These are phyloP conservation scores for Trichocladium antarcticum DNA, from an alignment of 495 filamentous ascomycete genomes.

Conservation along the genomic window DNA sequence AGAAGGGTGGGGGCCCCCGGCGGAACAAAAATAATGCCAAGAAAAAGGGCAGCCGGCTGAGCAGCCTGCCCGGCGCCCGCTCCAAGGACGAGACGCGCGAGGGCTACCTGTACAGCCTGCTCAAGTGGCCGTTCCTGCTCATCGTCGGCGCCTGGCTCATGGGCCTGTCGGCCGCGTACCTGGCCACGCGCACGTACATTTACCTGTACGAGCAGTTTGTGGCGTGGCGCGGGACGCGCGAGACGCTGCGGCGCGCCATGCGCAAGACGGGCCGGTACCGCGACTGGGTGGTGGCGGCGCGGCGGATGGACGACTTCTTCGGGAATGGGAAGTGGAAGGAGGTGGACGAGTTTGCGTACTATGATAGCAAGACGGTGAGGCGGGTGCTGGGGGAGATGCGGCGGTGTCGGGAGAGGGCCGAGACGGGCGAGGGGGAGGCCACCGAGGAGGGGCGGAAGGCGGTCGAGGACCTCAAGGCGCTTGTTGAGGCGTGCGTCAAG, in stretches of 20 bases:
- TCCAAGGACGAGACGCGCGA: constrained; percentile 88
- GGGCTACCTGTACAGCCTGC: constrained; percentile 72
- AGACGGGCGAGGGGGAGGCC: constrained; percentile 33
- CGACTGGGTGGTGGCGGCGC: constrained; percentile 71
- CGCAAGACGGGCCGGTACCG: constrained; percentile 58
- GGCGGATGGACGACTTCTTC: constrained; percentile 67
- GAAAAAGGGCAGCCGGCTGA: constrained; percentile 16
- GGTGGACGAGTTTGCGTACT: constrained; percentile 85
- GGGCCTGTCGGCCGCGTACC: constrained; percentile 56
- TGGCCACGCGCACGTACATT: constrained; percentile 78
- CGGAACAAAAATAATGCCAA: constrained; percentile 15
- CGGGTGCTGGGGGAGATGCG: constrained; percentile 65
- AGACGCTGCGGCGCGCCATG: constrained; percentile 57
- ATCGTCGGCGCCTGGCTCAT: constrained; percentile 70
- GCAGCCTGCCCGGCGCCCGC: constrained; percentile 28
- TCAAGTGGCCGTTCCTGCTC: constrained; percentile 85
- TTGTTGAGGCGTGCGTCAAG: constrained; percentile 88
- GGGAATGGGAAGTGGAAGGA: constrained; percentile 82
- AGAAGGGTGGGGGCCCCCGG: background rate
- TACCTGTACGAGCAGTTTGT: constrained; percentile 71
- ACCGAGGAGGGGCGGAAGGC: constrained; percentile 26
- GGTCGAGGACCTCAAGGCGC: constrained; percentile 59
- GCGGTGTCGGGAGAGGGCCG: constrained; percentile 44
- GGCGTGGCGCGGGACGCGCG: constrained; percentile 61
- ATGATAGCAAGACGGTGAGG: constrained; percentile 71